Evolutionary conservation across 331 rosid species (phyloP), one percentile per base, ranked within the genome.

Genomic region (Ulmus americana): DNA sequence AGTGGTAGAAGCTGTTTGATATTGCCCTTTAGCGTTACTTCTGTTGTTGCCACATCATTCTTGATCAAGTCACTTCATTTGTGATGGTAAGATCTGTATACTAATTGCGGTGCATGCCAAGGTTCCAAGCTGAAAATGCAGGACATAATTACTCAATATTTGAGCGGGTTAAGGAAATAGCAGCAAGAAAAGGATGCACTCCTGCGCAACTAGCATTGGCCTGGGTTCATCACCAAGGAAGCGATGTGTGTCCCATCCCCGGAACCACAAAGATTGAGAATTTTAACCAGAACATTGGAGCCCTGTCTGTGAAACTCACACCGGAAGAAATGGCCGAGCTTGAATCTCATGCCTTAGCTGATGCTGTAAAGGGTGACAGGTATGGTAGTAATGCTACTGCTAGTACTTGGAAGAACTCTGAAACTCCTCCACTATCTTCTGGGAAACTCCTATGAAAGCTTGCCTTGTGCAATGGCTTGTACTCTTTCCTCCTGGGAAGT

Each of bases 151-250:
- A 74, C 45, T 55, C 60, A 39, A 47, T 87, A 70, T 84, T 82
- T 40, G 82, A 80, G 59, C 69, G 54, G 41, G 73, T 87, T 11
- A 74, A 69, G 8, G 86, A 78, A 40, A 55, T 90, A 66, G 92
- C 95, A 10, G 39, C 75, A 10, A 81, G 63, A 61, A 87, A 85
- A 53, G 84, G 84, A 5, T 90, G 92, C 68, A 85, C 86, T 60
- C 63, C 95, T 28, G 52, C 89, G 16, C 84, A 82, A 69, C 79
- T 88, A 41, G 89, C 91, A 10, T 55, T 88, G 76, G 95, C 95
- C 8, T 88, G 89, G 95, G 79, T 88, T 73, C 89, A 85, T 49
- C 91, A 83, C 77, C 95, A 78, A 62, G 95, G 97, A 59, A 68
- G 73, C 0, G 94, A 85, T 5, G 87, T 85, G 63, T 76, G 80